Evolutionary conservation across 1,284 basidiomycete species (phyloP), one percentile per base, ranked within the genome.

Genomic region (Irpex sp.): DNA sequence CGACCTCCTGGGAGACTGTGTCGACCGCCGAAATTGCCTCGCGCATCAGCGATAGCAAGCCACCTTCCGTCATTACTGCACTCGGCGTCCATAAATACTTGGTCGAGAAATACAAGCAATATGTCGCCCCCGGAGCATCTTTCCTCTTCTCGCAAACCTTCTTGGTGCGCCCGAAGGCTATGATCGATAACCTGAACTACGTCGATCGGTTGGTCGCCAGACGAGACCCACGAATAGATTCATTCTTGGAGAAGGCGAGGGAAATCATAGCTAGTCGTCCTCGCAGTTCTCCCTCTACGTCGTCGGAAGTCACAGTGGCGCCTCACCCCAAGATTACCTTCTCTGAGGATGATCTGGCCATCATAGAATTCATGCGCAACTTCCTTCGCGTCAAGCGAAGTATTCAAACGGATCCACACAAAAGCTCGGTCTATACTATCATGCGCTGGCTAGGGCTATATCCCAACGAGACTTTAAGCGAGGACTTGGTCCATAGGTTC

Each of bases 21-120:
- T 83, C 85, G 0, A 71, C 85, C 13, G 60, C 72, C 1, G 78
- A 87, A 53, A 83, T 82, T n/a, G 81, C 83, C 4, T 67, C 74
- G 13, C 68, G 83, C 5, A 65, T 88, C 11, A 70, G 77, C 4
- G 58, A 68, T 3, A 68, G 65, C n/a, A 63, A 65, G 9, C 70
- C 73, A 13, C 71, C 77, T 2, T 57, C 70, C 35, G 62, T 74
- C 15, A 68, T 78, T 55, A 74, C 76, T 46, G 70, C 83, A 7
- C 84, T 92, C 65, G 93, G 90, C 0, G 81, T 89, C 0, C 94
- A 97, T 75, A 82, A 83, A 61, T 82, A 88, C 64, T 76, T 98
- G 65, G 90, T 97, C 86, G 74, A 78, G 7, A 77, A 84, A 11
- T 73, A 86, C 0, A 70, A 83, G 17, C 76, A 88, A 56, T 98